These are phyloP conservation scores for Leishmania arabica DNA, from an alignment of 208 protist species.

Conservation along the genomic window DNA sequence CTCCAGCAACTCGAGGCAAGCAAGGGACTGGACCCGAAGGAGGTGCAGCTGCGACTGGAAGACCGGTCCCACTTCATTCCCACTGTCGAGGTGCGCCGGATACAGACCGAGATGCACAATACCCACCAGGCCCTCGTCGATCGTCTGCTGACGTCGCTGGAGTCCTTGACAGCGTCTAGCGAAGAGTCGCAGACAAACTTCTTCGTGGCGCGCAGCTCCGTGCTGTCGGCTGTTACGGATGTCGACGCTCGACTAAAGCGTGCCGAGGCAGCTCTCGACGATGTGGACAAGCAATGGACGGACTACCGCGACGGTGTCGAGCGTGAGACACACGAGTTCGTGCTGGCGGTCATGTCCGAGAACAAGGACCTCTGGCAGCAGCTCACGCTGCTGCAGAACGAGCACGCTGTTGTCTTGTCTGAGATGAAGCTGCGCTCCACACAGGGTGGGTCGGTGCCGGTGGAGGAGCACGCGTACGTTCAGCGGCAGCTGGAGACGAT, in stretches of 20 bases:
- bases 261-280: constrained; percentile 50
- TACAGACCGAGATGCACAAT: constrained; percentile 45
- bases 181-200: constrained; percentile 66
- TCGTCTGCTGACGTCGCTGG: constrained; percentile 41
- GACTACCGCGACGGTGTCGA: constrained; percentile 46
- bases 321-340: constrained; percentile 50
- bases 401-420: constrained; percentile 43
- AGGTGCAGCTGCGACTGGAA: constrained; percentile 63
- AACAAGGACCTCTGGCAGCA: constrained; percentile 79
- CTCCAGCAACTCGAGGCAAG: constrained; percentile 47
- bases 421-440: constrained; percentile 41
- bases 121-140: constrained; percentile 38
- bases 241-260: constrained; percentile 55
- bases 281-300: constrained; percentile 37
- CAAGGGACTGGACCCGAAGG: constrained; percentile 50
- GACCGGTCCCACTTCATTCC: constrained; percentile 73
- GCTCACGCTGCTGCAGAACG: constrained; percentile 56
- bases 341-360: constrained; percentile 61
- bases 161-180: constrained; percentile 34
- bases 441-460: constrained; percentile 46
- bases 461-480: constrained; percentile 60
- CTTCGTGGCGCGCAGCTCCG: constrained; percentile 71
- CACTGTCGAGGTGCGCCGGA: constrained; percentile 49
- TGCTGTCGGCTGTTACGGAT: constrained; percentile 66
- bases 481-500: constrained; percentile 59